Base-by-base conservation (phyloP, 371 early-diverging fungal species). In the Mortierella sp. region DNA sequence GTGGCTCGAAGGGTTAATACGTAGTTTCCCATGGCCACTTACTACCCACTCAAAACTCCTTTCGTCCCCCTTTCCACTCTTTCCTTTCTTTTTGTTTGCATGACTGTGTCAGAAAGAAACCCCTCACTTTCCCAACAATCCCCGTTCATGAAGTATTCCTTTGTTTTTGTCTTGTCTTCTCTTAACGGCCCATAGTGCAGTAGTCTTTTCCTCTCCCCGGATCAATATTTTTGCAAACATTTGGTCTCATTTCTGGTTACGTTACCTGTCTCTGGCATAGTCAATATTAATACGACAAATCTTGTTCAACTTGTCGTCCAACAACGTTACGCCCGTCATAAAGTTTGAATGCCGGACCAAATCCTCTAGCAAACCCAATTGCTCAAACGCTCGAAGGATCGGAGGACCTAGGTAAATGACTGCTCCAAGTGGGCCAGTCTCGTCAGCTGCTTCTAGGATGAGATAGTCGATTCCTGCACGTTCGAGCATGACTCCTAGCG, bases 401-500 rank as follows among this genome's bases (percentile, higher is more conserved):
- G 84, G 68, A 3, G 84, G 77, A 0, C 81, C 81, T 7, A 84
- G n/a, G 42, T 58, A 70, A 14, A 84, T 55, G 14, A 81, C 74
- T 11, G 76, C 76, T 2, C 84, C 84, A 31, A 84, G 45, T 0
- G 84, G 81, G 1, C 47, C 79, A 16, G 76, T 52, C 3, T 81
- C 81, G 3, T 38, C 73, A 1, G 48, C 68, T n/a, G 84, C 76
- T 70, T 84, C 84, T n/a, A 84, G 84, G 74, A 84, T 81, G 38
- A 78, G 21, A 31, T 76, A 84, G 31, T 84, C 84, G 52, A 84
- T 81, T 3, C 84, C 84, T 16, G 84, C 84, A 16, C 84, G 81
- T 65, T 84, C 84, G n/a, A 84, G 77, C 84, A 84, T 84, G 19
- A 84, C 78, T 10, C 84, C 84, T 3, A 84, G 60, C 2, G 81